A percentile compares a stretch with the other conserved stretches of the same genome.
Conservation (phyloP, 2,329 filamentous ascomycete genomes). For the Cercospora zeae-maydis region DNA sequence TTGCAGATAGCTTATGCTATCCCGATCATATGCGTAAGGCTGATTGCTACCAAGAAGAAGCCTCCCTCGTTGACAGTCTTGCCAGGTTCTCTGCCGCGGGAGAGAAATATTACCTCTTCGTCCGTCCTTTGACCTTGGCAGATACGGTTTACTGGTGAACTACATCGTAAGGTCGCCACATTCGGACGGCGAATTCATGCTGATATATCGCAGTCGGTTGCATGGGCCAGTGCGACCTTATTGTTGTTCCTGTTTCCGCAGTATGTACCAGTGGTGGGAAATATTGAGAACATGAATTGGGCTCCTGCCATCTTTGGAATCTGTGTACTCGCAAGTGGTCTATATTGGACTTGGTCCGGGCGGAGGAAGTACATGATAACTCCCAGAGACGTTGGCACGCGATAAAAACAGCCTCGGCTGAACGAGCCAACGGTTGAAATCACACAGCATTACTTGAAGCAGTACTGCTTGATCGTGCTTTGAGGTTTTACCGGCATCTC, state of each 20-base stretch:
- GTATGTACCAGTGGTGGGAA: conserved; percentile 7
- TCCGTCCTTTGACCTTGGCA: background rate
- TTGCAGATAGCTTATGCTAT: background rate
- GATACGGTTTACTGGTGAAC: background rate
- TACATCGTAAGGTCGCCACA: background rate
- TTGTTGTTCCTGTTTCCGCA: conserved; percentile 10
- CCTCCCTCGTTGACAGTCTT: background rate
- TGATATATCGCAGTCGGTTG: background rate
- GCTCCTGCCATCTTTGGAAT: conserved; percentile 5
- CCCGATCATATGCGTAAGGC: background rate
- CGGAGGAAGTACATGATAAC: background rate
- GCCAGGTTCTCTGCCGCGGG: background rate
- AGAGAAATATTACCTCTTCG: background rate
- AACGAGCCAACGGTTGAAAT: too few species aligned
- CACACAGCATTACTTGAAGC: too few species aligned
- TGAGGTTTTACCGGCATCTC: too few species aligned
- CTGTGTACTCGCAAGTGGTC: conserved; percentile 3
- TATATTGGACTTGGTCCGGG: background rate
- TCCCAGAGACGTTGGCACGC: background rate
- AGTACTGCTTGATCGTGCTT: too few species aligned
- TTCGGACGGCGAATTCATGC: background rate
- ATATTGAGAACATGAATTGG: conserved; percentile 11
- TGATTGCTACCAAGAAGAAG: background rate
- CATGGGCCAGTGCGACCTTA: background rate
- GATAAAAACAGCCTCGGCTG: background rate